Percentiles rank a stretch among this genome's conserved stretches.
Evolutionary conservation across 345 rosid species (phyloP).

Genomic region (Barbarea vulgaris): DNA sequence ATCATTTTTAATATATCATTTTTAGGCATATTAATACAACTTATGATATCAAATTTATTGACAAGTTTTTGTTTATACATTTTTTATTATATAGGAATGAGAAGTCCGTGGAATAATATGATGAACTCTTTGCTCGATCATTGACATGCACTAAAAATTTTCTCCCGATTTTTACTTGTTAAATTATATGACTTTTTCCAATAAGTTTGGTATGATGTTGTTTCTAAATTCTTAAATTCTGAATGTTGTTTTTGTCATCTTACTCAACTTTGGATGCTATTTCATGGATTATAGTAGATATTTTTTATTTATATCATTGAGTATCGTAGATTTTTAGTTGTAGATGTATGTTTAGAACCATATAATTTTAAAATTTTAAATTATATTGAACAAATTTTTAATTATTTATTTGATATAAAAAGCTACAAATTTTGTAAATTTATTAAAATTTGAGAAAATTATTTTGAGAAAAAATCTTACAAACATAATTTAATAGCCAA

Average conservation of each 20-base stretch:
- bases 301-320: neutral
- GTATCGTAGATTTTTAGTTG: neutral
- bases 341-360: neutral
- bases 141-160: neutral
- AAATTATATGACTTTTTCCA: neutral
- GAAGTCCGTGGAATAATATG: neutral
- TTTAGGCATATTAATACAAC: neutral
- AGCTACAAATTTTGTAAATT: neutral
- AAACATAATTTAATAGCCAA: too few species aligned
- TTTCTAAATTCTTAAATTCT: neutral
- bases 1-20: neutral
- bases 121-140: neutral
- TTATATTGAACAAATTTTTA: neutral
- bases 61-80: conserved; percentile 9
- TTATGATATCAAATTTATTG: neutral
- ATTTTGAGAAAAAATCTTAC: too few species aligned
- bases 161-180: neutral
- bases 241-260: neutral
- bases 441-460: too few species aligned
- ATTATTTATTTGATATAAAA: neutral
- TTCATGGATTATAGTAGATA: neutral
- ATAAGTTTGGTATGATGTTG: conserved; percentile 15
- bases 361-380: neutral
- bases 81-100: conserved; percentile 6
- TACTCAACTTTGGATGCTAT: neutral